phyloP scores from a whole-genome alignment of 257 asterid species.

The Penstemon eatonii region DNA sequence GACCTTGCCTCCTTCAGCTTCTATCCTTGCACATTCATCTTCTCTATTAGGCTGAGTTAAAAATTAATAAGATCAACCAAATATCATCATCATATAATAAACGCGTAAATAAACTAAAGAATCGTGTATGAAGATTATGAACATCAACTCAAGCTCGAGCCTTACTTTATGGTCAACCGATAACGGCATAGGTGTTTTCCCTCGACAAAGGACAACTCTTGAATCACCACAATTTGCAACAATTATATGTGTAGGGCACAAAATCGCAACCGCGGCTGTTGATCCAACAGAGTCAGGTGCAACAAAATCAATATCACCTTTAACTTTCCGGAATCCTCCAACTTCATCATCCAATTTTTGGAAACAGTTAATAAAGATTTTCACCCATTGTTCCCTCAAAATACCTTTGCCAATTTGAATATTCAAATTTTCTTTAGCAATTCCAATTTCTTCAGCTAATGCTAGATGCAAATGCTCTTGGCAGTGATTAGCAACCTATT shows the following conservation, averaged over 20 bases:
- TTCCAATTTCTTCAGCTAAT: slow-evolving; percentile 61
- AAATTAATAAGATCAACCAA: too few species aligned
- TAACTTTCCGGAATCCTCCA: slow-evolving; percentile 46
- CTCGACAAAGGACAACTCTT: slow-evolving; percentile 76
- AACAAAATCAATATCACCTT: slow-evolving; percentile 20
- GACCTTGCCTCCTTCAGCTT: too few species aligned
- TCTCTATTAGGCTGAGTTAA: too few species aligned
- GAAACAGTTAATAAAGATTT: slow-evolving; percentile 59
- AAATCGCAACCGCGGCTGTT: slow-evolving; percentile 79
- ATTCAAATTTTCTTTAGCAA: slow-evolving; percentile 35
- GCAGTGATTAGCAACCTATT: slow-evolving; percentile 81
- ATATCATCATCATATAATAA: too few species aligned
- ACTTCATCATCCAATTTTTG: slow-evolving; percentile 76
- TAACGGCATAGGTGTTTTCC: slow-evolving; percentile 61
- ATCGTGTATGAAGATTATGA: too few species aligned
- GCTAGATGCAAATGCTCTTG: slow-evolving; percentile 63
- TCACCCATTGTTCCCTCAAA: slow-evolving; percentile 66
- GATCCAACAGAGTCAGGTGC: slow-evolving; percentile 95
- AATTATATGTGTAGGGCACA: slow-evolving; percentile 64
- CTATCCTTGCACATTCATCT: too few species aligned
- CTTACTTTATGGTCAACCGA: slow-evolving; percentile 81
- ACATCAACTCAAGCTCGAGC: neutral
- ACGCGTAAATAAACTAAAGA: too few species aligned
- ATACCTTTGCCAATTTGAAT: slow-evolving; percentile 30
- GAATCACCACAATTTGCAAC: slow-evolving; percentile 97